These are phyloP conservation scores for Termitomyces sp. DNA, from an alignment of 768 basidiomycete genomes.

Conservation along the genomic window DNA sequence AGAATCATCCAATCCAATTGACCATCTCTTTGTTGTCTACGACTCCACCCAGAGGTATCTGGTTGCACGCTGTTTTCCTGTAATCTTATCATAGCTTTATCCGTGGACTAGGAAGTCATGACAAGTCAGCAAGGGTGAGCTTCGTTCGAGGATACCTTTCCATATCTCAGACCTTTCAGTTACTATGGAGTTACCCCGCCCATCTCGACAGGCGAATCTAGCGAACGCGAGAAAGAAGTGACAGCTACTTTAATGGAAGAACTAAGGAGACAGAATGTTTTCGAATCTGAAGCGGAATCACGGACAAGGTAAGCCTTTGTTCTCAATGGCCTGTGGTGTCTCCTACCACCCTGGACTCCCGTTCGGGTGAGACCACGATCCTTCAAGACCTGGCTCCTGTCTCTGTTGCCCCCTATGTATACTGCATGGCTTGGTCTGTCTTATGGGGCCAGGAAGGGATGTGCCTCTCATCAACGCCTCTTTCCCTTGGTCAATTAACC, in stretches of 20 bases:
- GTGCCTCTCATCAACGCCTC: slow-evolving; percentile 5
- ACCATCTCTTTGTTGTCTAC: slow-evolving; percentile 5
- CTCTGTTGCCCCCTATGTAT: not conserved
- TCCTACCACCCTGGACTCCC: slow-evolving; percentile 4
- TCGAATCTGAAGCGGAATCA: slow-evolving; percentile 86
- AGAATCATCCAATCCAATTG: slow-evolving; percentile 12
- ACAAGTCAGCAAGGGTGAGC: slow-evolving; percentile 23
- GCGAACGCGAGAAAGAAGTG: slow-evolving; percentile 74
- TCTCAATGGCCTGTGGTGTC: slow-evolving; percentile 5
- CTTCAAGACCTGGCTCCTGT: slow-evolving; percentile 5
- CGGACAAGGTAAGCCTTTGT: slow-evolving; percentile 67
- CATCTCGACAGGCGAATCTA: slow-evolving; percentile 74
- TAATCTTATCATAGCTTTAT: not conserved
- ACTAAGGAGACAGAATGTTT: slow-evolving; percentile 76
- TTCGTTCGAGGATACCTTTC: not conserved
- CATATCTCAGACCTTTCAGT: slow-evolving; percentile 28
- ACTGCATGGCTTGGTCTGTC: not conserved
- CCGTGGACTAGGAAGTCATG: slow-evolving; percentile 2
- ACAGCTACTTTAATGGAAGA: slow-evolving; percentile 87
- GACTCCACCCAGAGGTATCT: slow-evolving; percentile 1
- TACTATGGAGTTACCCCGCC: slow-evolving; percentile 83
- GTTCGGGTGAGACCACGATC: slow-evolving; percentile 6
- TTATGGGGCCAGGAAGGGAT: slow-evolving; percentile 6
- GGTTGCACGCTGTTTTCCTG: not conserved
- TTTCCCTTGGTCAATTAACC: not conserved